Percentiles rank a stretch among this genome's conserved stretches.
Evolutionary conservation across 1,284 basidiomycete species (phyloP).

Genomic region (Cystobasidium slooffiae): DNA sequence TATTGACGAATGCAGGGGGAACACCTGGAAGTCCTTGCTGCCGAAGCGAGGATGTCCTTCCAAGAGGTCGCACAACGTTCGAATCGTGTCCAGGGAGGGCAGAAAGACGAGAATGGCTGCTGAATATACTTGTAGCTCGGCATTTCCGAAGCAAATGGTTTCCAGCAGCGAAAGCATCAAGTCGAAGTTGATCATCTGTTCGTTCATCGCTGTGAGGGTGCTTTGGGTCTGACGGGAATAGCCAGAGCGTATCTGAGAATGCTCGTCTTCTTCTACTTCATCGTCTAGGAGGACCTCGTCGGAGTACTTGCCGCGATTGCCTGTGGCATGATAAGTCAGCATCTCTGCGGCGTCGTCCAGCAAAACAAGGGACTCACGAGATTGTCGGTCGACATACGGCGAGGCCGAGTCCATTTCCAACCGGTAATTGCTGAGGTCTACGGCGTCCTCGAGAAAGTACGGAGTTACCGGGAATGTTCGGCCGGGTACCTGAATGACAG

Average conservation of each 20-base stretch:
- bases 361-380: constrained; percentile 1
- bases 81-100: constrained; percentile 84
- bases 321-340: not conserved
- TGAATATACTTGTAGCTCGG: constrained; percentile 63
- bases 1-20: constrained; percentile 87
- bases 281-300: constrained; percentile 66
- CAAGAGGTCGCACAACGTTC: constrained; percentile 81
- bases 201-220: constrained; percentile 69
- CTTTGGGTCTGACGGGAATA: constrained; percentile 66
- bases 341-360: not conserved
- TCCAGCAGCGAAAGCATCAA: constrained; percentile 78
- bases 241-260: constrained; percentile 49
- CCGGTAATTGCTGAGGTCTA: constrained; percentile 83
- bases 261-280: constrained; percentile 69
- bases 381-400: constrained; percentile 65
- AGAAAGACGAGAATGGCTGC: constrained; percentile 88
- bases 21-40: constrained; percentile 72
- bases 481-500: constrained; percentile 82
- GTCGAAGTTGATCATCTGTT: constrained; percentile 86
- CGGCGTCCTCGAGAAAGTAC: constrained; percentile 87
- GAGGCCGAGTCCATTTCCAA: constrained; percentile 71
- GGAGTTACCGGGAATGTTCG: constrained; percentile 95
- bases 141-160: constrained; percentile 76
- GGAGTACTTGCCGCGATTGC: constrained; percentile 54
- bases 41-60: constrained; percentile 77